Conservation (phyloP, 1,139 yeast genomes). For the Scheffersomyces lignicola region DNA sequence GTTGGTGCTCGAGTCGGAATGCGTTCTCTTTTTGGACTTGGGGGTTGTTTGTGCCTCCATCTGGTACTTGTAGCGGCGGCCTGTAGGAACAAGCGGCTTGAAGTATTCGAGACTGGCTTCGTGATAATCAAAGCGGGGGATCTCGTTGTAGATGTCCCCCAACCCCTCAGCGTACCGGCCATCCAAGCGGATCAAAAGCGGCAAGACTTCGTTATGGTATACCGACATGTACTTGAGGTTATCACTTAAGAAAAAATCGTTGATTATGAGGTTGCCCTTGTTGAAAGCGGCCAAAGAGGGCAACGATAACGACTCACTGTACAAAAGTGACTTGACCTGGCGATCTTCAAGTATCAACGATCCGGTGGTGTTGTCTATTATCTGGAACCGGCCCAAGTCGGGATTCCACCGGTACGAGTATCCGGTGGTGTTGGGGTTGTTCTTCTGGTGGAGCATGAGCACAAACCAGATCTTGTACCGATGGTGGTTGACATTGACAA, state of each 20-base stretch:
- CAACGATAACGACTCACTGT: slow-evolving; percentile 32
- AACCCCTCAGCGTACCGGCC: slow-evolving; percentile 31
- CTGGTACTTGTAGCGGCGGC: slow-evolving; percentile 14
- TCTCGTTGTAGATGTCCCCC: slow-evolving; percentile 28
- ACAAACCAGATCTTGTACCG: slow-evolving; percentile 39
- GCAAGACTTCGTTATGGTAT: slow-evolving; percentile 41
- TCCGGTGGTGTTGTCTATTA: slow-evolving; percentile 27
- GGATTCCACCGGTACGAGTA: slow-evolving; percentile 42
- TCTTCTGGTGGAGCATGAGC: slow-evolving; percentile 32
- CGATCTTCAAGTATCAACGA: slow-evolving; percentile 31
- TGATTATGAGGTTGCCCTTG: slow-evolving; percentile 36
- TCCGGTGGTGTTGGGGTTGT: slow-evolving; percentile 18
- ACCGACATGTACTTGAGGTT: slow-evolving; percentile 38
- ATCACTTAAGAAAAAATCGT: slow-evolving; percentile 40
- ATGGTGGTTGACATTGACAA: slow-evolving; percentile 37
- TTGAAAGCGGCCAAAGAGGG: slow-evolving; percentile 32
- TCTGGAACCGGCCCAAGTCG: slow-evolving; percentile 35
- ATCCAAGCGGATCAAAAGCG: slow-evolving; percentile 31
- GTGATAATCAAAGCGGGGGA: slow-evolving; percentile 36
- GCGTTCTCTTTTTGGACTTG: slow-evolving; percentile 16
- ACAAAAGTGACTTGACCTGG: slow-evolving; percentile 32
- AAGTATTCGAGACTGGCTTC: slow-evolving; percentile 32
- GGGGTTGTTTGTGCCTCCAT: slow-evolving; percentile 1
- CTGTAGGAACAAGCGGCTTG: slow-evolving; percentile 24
- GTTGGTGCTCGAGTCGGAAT: slow-evolving; percentile 4